Evolutionary conservation across 768 basidiomycete genomes (phyloP), one percentile per base, ranked within the genome.

Genomic region (Chalciporus pseudorubinellus): DNA sequence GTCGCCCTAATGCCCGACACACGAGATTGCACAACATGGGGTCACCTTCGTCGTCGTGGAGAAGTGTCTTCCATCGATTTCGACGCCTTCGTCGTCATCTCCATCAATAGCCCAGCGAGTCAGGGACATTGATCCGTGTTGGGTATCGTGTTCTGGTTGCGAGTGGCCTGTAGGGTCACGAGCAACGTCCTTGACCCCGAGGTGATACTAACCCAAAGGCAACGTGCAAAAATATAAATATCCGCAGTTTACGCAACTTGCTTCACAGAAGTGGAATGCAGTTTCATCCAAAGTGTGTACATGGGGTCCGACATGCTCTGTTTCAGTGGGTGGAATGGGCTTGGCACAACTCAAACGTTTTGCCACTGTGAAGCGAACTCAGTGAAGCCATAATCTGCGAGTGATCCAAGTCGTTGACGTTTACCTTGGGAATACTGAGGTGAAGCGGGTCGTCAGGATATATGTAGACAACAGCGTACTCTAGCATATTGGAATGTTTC

Each of bases 401-500:
- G 29, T 2, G 26, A 26, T 10, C n/a, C n/a, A 2, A 3, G 4
- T 6, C 7, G 14, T 4, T 47, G 24, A 1, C 18, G n/a, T n/a
- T 33, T 28, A 79, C 79, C 76, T 72, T 82, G 82, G 0, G 73
- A 71, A 59, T 82, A 83, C 81, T 82, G 38, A 11, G 29, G 36
- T 42, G 38, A 13, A 41, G n/a, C 11, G n/a, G n/a, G 21, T 45
- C 8, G 1, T 12, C 31, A 47, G 18, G 33, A 18, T 42, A 11
- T 18, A 45, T 20, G 13, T 16, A 28, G 22, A 10, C 10, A 40
- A 24, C 26, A 16, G 42, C 49, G 28, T 43, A 80, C 84, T 74
- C 78, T 85, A 1, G 83, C 85, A 51, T 81, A 85, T 54, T 81
- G 77, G 65, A 83, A 85, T 2, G 73, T 79, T 56, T 82, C 79